Evolutionary conservation across 2,329 filamentous ascomycete genomes (phyloP), one percentile per base, ranked within the genome.

Genomic region (Sporothrix humicola): DNA sequence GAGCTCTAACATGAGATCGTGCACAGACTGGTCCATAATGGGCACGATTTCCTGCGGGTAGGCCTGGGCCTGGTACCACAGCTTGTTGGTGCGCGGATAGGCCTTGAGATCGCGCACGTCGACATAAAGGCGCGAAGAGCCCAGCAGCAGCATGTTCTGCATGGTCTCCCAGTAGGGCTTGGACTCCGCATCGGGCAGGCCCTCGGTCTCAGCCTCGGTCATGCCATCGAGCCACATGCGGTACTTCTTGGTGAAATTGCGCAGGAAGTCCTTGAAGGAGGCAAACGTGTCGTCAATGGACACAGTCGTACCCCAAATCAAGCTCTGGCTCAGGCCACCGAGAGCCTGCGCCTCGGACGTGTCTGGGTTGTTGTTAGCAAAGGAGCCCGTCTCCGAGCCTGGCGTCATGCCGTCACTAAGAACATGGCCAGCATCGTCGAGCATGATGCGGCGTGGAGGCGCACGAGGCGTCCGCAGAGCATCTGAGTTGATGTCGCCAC

Each of bases 251-350:
- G 94, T 93, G 78, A 96, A 99, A 81, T 97, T 97, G 80, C 91
- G 90, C 42, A 99, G 85, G 79, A 99, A 99, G 76, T 96, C 94
- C 79, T 96, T 95, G 85, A 98, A 97, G 0, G 91, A 87, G 70
- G 90, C 89, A 81, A 97, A 93, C 0, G 94, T 94, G 81, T 98
- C 95, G 74, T 93, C 90, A 71, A 99, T 92, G 5, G 95, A 97
- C 69, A 99, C 93, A 54, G 97, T 98, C 59, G 96, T 99, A 81
- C 96, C 96, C 96, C 96, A 99, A 76, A 99, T 95, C 73, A 97
- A 89, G 77, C 92, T 90, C 73, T 92, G 91, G 54, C 93, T 93
- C 74, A 89, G 89, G 1, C 95, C 96, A 54, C 94, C 95, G 56
- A 98, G 88, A 0, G 87, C 89, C 79, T 98, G 93, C 0, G 96